phyloP scores from a whole-genome alignment of 2,329 filamentous ascomycete genomes.

The Pseudogymnoascus sp. region DNA sequence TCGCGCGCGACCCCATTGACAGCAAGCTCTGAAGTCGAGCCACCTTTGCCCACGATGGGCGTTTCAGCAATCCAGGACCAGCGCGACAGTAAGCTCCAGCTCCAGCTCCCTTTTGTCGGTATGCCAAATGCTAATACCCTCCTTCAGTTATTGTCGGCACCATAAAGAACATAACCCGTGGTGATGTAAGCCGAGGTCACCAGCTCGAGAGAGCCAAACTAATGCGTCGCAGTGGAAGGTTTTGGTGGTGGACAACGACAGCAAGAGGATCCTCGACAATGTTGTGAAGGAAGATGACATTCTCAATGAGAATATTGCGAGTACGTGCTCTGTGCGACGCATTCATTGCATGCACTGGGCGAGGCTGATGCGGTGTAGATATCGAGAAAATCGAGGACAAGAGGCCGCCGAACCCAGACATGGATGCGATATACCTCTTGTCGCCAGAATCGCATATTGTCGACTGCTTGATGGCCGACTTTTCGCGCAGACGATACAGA shows the following conservation, averaged over 20 bases:
- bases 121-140: neutral
- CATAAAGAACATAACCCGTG: conserved; percentile 70
- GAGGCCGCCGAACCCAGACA: conserved; percentile 73
- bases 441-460: conserved; percentile 81
- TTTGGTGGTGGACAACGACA: conserved; percentile 76
- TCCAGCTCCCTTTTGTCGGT: neutral
- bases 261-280: conserved; percentile 82
- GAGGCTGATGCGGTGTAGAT: conserved; percentile 45
- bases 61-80: conserved; percentile 80
- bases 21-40: conserved; percentile 4
- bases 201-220: conserved; percentile 15
- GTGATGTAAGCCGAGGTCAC: conserved; percentile 56
- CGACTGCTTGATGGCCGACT: conserved; percentile 88
- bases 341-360: conserved; percentile 15
- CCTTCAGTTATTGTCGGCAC: conserved; percentile 60
- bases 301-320: conserved; percentile 91
- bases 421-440: conserved; percentile 92
- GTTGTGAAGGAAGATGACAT: conserved; percentile 93
- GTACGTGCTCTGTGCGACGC: conserved; percentile 39
- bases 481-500: conserved; percentile 76
- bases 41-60: conserved; percentile 57
- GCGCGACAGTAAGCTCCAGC: conserved; percentile 55
- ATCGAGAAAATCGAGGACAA: conserved; percentile 90
- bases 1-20: neutral
- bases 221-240: conserved; percentile 76